These are phyloP conservation scores for Rhododendron simsii DNA, from an alignment of 148 eudicot genomes.

Conservation along the genomic window DNA sequence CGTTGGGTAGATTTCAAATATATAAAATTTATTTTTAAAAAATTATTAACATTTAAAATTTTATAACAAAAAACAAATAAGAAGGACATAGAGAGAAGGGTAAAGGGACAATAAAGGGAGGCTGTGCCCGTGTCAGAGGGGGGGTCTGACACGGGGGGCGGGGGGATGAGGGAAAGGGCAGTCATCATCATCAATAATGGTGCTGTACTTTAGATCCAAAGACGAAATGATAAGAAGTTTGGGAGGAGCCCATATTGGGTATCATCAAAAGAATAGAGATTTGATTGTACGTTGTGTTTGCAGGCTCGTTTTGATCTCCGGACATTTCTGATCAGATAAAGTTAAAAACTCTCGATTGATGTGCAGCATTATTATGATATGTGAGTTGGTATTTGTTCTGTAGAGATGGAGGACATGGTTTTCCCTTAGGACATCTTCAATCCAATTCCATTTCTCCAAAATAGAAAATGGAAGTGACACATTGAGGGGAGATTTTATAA, in stretches of 20 bases:
- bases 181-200: not conserved
- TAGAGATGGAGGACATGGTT: not conserved
- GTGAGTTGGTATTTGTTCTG: not conserved
- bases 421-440: not conserved
- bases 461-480: too few species aligned
- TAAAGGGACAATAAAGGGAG: too few species aligned
- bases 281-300: not conserved
- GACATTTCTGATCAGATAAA: not conserved
- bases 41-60: too few species aligned
- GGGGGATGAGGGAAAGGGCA: not conserved
- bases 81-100: too few species aligned
- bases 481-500: too few species aligned
- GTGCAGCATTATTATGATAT: not conserved
- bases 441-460: too few species aligned
- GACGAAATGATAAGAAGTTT: constrained; percentile 11
- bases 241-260: constrained; percentile 1
- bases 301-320: not conserved
- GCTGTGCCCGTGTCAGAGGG: too few species aligned
- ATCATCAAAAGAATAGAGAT: not conserved
- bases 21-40: too few species aligned
- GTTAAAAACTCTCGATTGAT: not conserved
- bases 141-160: too few species aligned
- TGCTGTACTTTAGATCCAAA: constrained; percentile 19
- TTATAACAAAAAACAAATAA: too few species aligned
- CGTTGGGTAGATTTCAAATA: too few species aligned